Percentiles rank a stretch among this genome's conserved stretches.
phyloP scores from a whole-genome alignment of 345 rosid species.

The Pistacia atlantica region DNA sequence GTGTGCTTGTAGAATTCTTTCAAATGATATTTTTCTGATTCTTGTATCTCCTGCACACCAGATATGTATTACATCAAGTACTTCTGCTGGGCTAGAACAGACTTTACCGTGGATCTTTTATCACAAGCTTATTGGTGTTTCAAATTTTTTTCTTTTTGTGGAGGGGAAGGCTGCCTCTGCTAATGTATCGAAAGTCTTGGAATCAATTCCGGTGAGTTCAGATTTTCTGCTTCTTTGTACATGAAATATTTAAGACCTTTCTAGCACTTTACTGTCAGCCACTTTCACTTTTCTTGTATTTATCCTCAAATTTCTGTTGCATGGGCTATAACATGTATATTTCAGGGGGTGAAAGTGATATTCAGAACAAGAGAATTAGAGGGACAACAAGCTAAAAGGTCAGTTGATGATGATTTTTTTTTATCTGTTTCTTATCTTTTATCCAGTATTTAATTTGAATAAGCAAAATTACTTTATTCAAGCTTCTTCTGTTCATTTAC shows the following conservation, averaged over 20 bases:
- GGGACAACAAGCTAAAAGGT: conserved; percentile 91
- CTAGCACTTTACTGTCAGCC: not conserved
- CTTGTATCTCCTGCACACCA: conserved; percentile 25
- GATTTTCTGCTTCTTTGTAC: conserved; percentile 1
- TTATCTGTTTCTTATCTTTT: not conserved
- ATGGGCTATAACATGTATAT: not conserved
- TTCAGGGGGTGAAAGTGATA: conserved; percentile 83
- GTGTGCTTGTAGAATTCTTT: too few relatives aligned
- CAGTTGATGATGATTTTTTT: not conserved
- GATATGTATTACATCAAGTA: conserved; percentile 88
- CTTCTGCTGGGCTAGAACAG: conserved; percentile 92
- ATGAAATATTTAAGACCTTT: not conserved
- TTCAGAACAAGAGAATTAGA: conserved; percentile 82
- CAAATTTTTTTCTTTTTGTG: conserved; percentile 82
- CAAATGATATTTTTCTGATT: not conserved
- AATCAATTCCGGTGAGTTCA: conserved; percentile 58
- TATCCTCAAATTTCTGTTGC: conserved; percentile 4
- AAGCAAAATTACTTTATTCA: too few relatives aligned
- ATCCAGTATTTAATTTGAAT: too few relatives aligned
- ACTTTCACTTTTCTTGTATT: conserved; percentile 19
- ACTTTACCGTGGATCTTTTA: conserved; percentile 84
- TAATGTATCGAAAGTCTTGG: conserved; percentile 68
- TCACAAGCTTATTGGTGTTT: conserved; percentile 92
- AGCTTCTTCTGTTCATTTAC: too few relatives aligned
- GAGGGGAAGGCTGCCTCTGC: conserved; percentile 92